phyloP scores from a whole-genome alignment of 177 flowering plant genomes.

The Tripterygium wilfordii region DNA sequence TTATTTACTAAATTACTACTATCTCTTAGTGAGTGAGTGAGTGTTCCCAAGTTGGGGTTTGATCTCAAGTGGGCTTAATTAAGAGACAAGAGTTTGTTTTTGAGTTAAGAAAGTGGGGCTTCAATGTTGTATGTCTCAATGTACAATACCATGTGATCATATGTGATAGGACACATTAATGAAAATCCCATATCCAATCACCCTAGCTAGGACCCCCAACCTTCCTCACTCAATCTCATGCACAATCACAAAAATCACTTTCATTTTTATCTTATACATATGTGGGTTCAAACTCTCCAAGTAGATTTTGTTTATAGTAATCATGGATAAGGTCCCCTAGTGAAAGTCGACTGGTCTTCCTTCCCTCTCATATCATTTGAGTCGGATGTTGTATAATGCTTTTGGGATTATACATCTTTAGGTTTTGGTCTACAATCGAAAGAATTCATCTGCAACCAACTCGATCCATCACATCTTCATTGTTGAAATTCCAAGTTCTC shows the following conservation, averaged over 20 bases:
- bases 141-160: constrained; percentile 42
- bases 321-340: too few species aligned
- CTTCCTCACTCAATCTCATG: not conserved
- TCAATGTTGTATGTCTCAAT: constrained; percentile 28
- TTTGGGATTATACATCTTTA: too few species aligned
- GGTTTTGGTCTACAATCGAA: too few species aligned
- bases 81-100: constrained; percentile 27
- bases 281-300: not conserved
- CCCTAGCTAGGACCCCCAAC: too few species aligned
- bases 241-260: constrained; percentile 5
- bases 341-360: too few species aligned
- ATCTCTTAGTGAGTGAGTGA: constrained; percentile 3
- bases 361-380: too few species aligned
- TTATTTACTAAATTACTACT: too few species aligned
- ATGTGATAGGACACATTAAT: too few species aligned
- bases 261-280: not conserved
- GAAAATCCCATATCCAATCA: constrained; percentile 8
- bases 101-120: constrained; percentile 45
- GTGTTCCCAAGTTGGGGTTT: constrained; percentile 35
- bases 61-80: constrained; percentile 31
- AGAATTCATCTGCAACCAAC: too few species aligned
- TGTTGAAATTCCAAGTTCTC: too few species aligned
- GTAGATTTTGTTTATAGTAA: not conserved
- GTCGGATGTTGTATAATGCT: too few species aligned
- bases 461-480: too few species aligned